Evolutionary conservation across 108 stramenopile genomes (phyloP).

Genomic region (Aurantiochytrium sp.): DNA sequence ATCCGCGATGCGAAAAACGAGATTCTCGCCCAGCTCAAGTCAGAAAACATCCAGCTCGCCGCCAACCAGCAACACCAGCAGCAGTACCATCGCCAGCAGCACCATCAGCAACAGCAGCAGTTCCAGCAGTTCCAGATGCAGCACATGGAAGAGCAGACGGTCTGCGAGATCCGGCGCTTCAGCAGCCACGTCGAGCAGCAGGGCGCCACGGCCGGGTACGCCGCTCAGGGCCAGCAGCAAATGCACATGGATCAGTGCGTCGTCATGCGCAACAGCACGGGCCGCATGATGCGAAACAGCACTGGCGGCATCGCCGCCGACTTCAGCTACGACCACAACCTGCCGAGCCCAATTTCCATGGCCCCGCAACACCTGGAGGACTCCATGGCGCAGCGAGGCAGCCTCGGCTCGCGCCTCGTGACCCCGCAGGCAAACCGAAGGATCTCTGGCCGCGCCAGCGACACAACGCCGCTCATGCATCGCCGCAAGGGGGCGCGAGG

Average conservation of each 20-base stretch:
- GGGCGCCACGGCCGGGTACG: neutral
- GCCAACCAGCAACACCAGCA: neutral
- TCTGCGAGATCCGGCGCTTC: neutral
- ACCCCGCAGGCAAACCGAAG: neutral
- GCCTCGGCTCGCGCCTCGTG: neutral
- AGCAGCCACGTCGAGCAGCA: neutral
- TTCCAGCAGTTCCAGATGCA: neutral
- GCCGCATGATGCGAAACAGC: constrained; percentile 4
- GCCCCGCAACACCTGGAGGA: neutral
- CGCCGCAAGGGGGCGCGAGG: neutral
- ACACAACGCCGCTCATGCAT: neutral
- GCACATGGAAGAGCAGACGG: neutral
- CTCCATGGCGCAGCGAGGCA: neutral
- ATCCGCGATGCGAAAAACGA: neutral
- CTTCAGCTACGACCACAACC: neutral
- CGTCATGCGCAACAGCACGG: constrained; percentile 9
- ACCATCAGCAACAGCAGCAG: neutral
- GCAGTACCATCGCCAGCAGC: neutral
- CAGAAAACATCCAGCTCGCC: neutral
- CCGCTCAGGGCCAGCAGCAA: neutral
- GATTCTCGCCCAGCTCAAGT: neutral
- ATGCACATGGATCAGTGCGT: neutral
- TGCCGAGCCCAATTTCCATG: neutral
- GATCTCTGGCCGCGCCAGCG: neutral
- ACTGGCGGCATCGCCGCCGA: neutral